These are phyloP conservation scores for Inonotus obliquus DNA, from an alignment of 1,284 basidiomycete genomes.

Conservation along the genomic window DNA sequence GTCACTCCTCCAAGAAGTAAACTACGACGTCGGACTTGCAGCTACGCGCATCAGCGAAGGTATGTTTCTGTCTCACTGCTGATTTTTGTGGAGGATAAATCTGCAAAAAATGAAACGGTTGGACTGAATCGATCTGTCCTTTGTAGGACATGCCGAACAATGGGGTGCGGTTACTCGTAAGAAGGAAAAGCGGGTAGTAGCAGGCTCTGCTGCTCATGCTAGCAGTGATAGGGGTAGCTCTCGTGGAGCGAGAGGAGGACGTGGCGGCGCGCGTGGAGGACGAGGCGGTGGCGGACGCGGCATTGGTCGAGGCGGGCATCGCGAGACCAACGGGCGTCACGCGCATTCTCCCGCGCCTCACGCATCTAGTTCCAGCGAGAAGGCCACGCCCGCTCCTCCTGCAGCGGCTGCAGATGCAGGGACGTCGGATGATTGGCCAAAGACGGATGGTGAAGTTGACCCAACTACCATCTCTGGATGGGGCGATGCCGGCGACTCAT, in stretches of 20 bases:
- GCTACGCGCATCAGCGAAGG: conserved; percentile 79
- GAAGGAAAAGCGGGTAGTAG: conserved; percentile 70
- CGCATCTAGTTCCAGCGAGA: conserved; percentile 14
- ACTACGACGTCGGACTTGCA: conserved; percentile 72
- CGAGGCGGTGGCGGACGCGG: conserved; percentile 44
- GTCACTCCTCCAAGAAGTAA: conserved; percentile 67
- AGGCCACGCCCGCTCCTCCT: conserved; percentile 21
- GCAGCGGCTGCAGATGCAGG: conserved; percentile 16
- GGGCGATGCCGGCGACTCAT: conserved; percentile 11
- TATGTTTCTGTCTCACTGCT: conserved; percentile 26
- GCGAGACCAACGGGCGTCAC: conserved; percentile 47
- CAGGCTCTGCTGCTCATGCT: conserved; percentile 23
- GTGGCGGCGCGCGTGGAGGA: conserved; percentile 59
- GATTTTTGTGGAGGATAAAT: background rate
- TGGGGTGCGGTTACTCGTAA: conserved; percentile 86
- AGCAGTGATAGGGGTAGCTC: conserved; percentile 48
- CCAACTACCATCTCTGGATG: conserved; percentile 17
- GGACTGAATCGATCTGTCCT: conserved; percentile 18
- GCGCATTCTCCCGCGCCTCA: conserved; percentile 22
- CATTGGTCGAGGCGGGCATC: conserved; percentile 49
- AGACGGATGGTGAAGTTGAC: conserved; percentile 17
- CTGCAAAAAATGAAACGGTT: conserved; percentile 10
- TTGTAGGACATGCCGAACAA: conserved; percentile 69
- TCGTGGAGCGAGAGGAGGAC: conserved; percentile 60
- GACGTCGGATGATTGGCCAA: conserved; percentile 2